phyloP scores from a whole-genome alignment of 2,329 filamentous ascomycete species.

The Fusarium beomiforme region DNA sequence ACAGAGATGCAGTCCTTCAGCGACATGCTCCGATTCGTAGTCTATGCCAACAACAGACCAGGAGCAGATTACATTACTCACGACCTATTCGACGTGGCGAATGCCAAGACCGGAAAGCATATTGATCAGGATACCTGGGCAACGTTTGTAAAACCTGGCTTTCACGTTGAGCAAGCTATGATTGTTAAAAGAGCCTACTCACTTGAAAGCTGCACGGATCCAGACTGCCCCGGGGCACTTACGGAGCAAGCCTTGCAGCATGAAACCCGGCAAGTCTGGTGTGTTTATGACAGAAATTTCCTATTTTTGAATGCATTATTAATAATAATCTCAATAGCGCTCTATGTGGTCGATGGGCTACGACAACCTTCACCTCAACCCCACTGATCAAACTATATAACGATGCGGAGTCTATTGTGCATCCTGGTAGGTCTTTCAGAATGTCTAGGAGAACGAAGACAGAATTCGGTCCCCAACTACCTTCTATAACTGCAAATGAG shows the following conservation, averaged over 20 bases:
- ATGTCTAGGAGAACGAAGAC: rapidly evolving
- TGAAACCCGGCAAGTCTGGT: not conserved
- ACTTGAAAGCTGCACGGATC: not conserved
- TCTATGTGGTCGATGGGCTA: not conserved
- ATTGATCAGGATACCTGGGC: not conserved
- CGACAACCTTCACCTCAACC: not conserved
- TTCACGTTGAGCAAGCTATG: not conserved
- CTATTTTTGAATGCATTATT: too few relatives aligned
- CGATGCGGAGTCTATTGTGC: too few relatives aligned
- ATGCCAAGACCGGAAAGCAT: not conserved
- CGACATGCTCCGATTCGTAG: not conserved
- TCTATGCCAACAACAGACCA: not conserved
- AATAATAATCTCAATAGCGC: not conserved
- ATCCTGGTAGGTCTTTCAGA: not conserved
- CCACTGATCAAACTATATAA: not conserved
- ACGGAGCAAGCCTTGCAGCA: not conserved
- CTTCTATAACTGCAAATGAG: not conserved
- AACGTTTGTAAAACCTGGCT: rapidly evolving
- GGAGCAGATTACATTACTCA: not conserved
- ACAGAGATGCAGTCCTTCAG: not conserved
- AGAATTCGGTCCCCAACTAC: not conserved
- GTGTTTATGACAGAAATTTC: too few relatives aligned
- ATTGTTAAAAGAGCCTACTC: not conserved
- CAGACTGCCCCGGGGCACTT: not conserved
- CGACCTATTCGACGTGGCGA: not conserved